These are phyloP conservation scores for Volutella citrinella DNA, from an alignment of 2,329 filamentous ascomycete species.

Conservation along the genomic window DNA sequence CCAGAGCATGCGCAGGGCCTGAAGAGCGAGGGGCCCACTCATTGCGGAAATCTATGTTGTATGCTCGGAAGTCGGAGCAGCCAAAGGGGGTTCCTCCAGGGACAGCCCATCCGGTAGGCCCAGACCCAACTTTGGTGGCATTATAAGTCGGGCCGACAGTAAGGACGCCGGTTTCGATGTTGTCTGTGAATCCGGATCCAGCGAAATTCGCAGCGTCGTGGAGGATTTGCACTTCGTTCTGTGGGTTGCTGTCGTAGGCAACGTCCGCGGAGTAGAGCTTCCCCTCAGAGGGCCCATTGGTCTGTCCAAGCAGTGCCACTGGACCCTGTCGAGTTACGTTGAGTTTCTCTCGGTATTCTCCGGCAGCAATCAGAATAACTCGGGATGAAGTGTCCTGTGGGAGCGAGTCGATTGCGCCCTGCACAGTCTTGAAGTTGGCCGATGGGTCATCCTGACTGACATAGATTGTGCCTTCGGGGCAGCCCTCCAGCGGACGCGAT, in stretches of 20 bases:
- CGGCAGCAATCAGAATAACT: constrained; percentile 56
- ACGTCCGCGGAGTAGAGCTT: constrained; percentile 40
- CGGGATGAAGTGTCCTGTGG: constrained; percentile 25
- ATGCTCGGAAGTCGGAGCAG: constrained; percentile 59
- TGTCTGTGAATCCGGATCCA: constrained; percentile 48
- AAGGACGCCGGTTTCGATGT: constrained; percentile 59
- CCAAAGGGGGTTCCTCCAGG: constrained; percentile 61
- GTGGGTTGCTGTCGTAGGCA: constrained; percentile 35
- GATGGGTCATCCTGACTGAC: constrained; percentile 33
- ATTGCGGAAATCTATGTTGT: constrained; percentile 66
- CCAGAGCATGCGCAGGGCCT: constrained; percentile 59
- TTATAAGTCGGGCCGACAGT: constrained; percentile 63
- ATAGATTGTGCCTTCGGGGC: constrained; percentile 38
- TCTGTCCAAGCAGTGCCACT: constrained; percentile 60
- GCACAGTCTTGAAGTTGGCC: constrained; percentile 38
- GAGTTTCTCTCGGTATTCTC: constrained; percentile 61
- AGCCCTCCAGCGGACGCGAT: constrained; percentile 27
- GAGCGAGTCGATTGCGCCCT: constrained; percentile 38
- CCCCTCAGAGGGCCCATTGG: constrained; percentile 33
- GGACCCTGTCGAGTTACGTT: constrained; percentile 62
- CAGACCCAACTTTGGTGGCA: constrained; percentile 58
- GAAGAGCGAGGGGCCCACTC: constrained; percentile 47
- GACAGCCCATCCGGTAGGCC: constrained; percentile 60
- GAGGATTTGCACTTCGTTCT: constrained; percentile 53
- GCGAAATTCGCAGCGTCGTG: constrained; percentile 54